These are phyloP conservation scores for Phascolomyces articulosus DNA, from an alignment of 371 early-diverging fungal genomes.

Conservation along the genomic window DNA sequence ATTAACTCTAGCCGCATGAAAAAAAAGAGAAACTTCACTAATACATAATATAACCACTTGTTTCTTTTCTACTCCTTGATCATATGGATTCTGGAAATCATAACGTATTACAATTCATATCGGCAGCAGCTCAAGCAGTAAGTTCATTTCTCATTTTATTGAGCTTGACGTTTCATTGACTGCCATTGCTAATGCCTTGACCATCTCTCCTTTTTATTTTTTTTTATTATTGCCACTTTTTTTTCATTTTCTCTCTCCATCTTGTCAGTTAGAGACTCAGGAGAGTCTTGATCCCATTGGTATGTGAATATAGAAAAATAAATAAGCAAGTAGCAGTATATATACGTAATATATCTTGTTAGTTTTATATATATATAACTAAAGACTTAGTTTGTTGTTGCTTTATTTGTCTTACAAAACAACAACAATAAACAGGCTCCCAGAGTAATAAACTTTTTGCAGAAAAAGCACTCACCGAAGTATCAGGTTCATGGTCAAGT, in stretches of 20 bases:
- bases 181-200: too few relatives aligned
- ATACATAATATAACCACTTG: too few relatives aligned
- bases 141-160: background rate
- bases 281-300: conserved; percentile 13
- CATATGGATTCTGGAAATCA: conserved; percentile 46
- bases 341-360: too few relatives aligned
- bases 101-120: conserved; percentile 51
- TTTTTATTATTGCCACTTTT: too few relatives aligned
- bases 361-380: too few relatives aligned
- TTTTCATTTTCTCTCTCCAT: background rate
- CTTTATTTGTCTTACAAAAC: conserved; percentile 9
- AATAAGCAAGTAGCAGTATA: too few relatives aligned
- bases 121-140: conserved; percentile 56
- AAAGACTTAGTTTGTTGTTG: background rate
- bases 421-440: conserved; percentile 6
- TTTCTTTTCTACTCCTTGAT: too few relatives aligned
- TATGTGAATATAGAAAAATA: background rate
- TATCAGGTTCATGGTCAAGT: background rate
- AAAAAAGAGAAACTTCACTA: too few relatives aligned
- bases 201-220: background rate
- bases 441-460: background rate
- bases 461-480: background rate
- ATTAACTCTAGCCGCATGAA: too few relatives aligned
- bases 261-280: conserved; percentile 17
- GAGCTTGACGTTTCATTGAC: too few relatives aligned